Percentiles rank a stretch among this genome's conserved stretches.
phyloP scores from a whole-genome alignment of 805 yeast genomes.

The Saturnispora dispora region DNA sequence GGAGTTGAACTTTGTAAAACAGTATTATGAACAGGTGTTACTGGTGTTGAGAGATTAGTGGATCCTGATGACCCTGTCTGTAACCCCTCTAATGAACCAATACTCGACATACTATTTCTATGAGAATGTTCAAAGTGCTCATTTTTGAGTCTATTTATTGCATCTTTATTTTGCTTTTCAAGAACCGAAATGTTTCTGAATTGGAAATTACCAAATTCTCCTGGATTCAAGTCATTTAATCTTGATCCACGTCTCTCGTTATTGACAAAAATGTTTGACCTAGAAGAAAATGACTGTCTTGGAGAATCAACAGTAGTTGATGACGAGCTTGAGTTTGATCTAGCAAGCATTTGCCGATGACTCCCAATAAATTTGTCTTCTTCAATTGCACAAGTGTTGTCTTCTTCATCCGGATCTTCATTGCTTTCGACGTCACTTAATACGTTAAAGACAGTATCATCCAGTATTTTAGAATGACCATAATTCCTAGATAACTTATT shows the following conservation, averaged over 20 bases:
- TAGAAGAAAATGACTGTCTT: conserved; percentile 20
- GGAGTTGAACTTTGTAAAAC: background rate
- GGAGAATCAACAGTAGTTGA: conserved; percentile 25
- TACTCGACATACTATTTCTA: conserved; percentile 29
- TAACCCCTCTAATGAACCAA: conserved; percentile 36
- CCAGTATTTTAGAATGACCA: background rate
- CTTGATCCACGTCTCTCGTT: conserved; percentile 69
- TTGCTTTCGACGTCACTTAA: conserved; percentile 6
- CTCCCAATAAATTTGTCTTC: background rate
- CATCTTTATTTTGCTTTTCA: conserved; percentile 90
- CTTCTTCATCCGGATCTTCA: conserved; percentile 1
- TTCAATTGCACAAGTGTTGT: background rate
- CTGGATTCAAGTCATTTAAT: conserved; percentile 47
- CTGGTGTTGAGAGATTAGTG: conserved; percentile 17
- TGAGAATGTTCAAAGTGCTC: conserved; percentile 59
- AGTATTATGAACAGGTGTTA: conserved; percentile 17
- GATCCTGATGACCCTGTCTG: conserved; percentile 16
- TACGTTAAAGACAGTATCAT: background rate
- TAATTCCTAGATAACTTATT: conserved; percentile 10
- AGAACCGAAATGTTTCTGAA: conserved; percentile 83
- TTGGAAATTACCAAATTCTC: conserved; percentile 87
- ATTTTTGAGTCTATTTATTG: conserved; percentile 72
- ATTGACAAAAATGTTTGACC: conserved; percentile 31
- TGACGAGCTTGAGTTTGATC: conserved; percentile 13
- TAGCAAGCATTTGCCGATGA: background rate